Evolutionary conservation across 2,329 filamentous ascomycete species (phyloP), one percentile per base, ranked within the genome.

Genomic region (Sordariomycetes sp.): DNA sequence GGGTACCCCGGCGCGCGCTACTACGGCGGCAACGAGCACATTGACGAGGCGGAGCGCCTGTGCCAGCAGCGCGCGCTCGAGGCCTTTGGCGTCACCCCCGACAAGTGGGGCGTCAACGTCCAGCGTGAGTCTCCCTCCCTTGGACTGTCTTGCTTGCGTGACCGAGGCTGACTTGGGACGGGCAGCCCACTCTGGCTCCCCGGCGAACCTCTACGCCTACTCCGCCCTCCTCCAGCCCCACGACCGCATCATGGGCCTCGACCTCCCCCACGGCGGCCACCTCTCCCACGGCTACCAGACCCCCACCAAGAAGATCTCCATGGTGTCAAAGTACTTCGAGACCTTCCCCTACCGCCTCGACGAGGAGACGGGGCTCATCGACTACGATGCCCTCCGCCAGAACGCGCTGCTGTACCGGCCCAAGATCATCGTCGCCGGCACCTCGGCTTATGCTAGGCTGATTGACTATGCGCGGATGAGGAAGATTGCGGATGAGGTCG

Each of bases 291-390:
- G 94, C 61, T 99, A 99, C 74, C 94, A 99, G 74, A 97, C 89
- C 24, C 90, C 94, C 2, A 85, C 86, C 57, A 90, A 86, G 72
- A 92, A 91, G 80, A 97, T 99, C 70, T 97, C 92, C n/a, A 90
- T 91, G 65, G 85, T 99, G 62, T 97, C 92, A 59, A 97, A 95
- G 69, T 99, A 99, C 76, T 99, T 99, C 70, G 94, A 99, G 76
- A 99, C 94, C 42, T 77, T 99, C 62, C 94, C 94, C 6, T 99
- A 99, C 78, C 86, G 90, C 60, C 81, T 97, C 57, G 84, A 96
- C 74, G 88, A 95, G 68, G 79, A 85, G 61, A 97, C 92, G 5
- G 94, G 94, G 59, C 78, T 92, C 64, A 99, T 99, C 67, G 91
- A 99, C 76, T 99, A 99, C 72, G 85, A 89, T 67, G 87, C 87